Evolutionary conservation across 2,329 filamentous ascomycete genomes (phyloP).

Genomic region (Endoconidiophora polonica): DNA sequence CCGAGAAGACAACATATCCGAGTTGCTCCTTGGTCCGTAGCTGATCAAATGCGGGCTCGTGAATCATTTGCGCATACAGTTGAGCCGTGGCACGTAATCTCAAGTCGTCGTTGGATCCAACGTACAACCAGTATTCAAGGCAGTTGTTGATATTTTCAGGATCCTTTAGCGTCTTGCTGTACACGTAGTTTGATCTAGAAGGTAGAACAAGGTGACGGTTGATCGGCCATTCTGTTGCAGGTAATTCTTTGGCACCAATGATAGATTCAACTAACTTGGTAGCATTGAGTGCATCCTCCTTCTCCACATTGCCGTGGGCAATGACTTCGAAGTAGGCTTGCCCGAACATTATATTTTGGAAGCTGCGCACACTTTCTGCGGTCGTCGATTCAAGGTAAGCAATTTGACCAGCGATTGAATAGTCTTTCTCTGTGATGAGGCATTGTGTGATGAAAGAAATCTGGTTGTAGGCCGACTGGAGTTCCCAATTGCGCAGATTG

Average conservation of each 20-base stretch:
- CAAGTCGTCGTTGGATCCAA: conserved; percentile 55
- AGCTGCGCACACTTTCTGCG: conserved; percentile 54
- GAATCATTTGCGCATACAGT: conserved; percentile 74
- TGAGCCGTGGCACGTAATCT: conserved; percentile 56
- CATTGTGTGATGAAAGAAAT: conserved; percentile 69
- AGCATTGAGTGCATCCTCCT: conserved; percentile 75
- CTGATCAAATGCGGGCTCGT: conserved; percentile 89
- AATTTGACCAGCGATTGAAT: conserved; percentile 63
- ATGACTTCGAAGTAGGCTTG: conserved; percentile 81
- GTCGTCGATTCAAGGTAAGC: conserved; percentile 62
- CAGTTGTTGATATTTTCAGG: conserved; percentile 80
- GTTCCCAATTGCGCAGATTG: conserved; percentile 71
- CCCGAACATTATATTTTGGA: conserved; percentile 63
- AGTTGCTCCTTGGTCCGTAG: conserved; percentile 93
- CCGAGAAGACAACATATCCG: conserved; percentile 88
- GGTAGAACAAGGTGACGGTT: conserved; percentile 62
- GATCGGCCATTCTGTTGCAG: conserved; percentile 64
- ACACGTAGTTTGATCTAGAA: conserved; percentile 67
- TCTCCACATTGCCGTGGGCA: conserved; percentile 84
- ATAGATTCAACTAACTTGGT: conserved; percentile 68
- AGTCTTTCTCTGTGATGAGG: conserved; percentile 61
- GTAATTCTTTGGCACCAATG: conserved; percentile 56
- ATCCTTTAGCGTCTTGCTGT: conserved; percentile 65
- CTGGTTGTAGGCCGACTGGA: conserved; percentile 77
- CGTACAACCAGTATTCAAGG: conserved; percentile 60